These are phyloP conservation scores for Melampsora americana DNA, from an alignment of 1,284 basidiomycete genomes.

Conservation along the genomic window DNA sequence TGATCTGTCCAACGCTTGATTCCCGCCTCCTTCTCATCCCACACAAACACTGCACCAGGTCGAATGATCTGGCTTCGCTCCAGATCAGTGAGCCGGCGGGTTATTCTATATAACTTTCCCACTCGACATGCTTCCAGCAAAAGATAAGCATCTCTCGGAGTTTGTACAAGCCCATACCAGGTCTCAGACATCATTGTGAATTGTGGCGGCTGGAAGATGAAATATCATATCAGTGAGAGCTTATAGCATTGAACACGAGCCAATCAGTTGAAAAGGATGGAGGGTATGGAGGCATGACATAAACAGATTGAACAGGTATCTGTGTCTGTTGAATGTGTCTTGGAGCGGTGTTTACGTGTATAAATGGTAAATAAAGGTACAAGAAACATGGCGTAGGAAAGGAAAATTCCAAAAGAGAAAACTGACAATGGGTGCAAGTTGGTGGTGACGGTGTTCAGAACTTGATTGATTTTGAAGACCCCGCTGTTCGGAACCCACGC, in stretches of 20 bases:
- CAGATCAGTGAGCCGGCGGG: conserved; percentile 49
- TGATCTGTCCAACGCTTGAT: conserved; percentile 51
- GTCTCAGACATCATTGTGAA: conserved; percentile 46
- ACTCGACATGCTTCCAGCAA: conserved; percentile 49
- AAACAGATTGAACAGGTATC: neutral
- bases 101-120: conserved; percentile 49
- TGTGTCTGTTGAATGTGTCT: neutral
- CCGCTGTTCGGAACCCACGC: conserved; percentile 11
- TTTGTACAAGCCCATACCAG: conserved; percentile 48
- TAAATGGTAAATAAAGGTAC: neutral
- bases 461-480: neutral
- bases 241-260: neutral
- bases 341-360: neutral
- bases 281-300: conserved; percentile 11
- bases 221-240: neutral
- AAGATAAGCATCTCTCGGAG: conserved; percentile 48
- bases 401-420: neutral
- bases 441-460: conserved; percentile 27
- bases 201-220: conserved; percentile 16
- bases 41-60: conserved; percentile 50
- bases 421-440: conserved; percentile 33
- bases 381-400: neutral
- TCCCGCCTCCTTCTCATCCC: conserved; percentile 51
- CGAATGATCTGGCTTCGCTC: conserved; percentile 48
- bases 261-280: neutral